Base-by-base conservation (phyloP, 805 yeast species). In the Saccharomycopsis sp. region DNA sequence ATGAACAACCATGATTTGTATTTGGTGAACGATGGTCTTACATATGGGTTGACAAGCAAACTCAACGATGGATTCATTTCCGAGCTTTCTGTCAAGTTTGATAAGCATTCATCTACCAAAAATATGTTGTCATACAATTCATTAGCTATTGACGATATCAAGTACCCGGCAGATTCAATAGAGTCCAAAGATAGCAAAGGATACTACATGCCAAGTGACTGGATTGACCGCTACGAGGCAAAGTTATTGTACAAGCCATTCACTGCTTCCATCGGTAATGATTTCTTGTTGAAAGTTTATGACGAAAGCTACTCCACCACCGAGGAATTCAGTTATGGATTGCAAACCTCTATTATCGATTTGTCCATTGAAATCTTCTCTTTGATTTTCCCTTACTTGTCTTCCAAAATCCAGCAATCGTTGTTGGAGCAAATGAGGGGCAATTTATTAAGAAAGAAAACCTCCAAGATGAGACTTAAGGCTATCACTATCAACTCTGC, bases 351-450 rank as follows among this genome's bases (percentile, higher is more conserved):
- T 38, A 60, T 83, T 2, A 70, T 86, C n/a, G 95, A 89, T 59
- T 55, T 71, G 2, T 79, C 96, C 0, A 76, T 89, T 53, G 86
- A 80, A 45, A 65, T 88, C 1, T 84, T 87, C 54, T 75, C 83
- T 4, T 54, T 70, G 6, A 67, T 81, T 1, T 80, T 89, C 49
- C 84, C 94, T 0, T 64, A 68, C 43, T 69, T 89, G 50, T 75
- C 88, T 5, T 60, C 74, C 4, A 83, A 85, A 47, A 81, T 92
- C 39, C 96, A 89, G 53, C 78, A 80, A 43, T 86, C 96, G 1
- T 67, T 92, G n/a, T 59, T 92, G 16, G 96, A 89, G 52, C 83
- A 78, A 40, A 59, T 92, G 47, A 70, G 87, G 49, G 64, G 79
- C 3, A 65, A 69, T 13, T 46, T 79, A 27, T 62, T 71, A 36